Conservation (phyloP, 2,329 filamentous ascomycete genomes). For the Aspergillus floridensis region DNA sequence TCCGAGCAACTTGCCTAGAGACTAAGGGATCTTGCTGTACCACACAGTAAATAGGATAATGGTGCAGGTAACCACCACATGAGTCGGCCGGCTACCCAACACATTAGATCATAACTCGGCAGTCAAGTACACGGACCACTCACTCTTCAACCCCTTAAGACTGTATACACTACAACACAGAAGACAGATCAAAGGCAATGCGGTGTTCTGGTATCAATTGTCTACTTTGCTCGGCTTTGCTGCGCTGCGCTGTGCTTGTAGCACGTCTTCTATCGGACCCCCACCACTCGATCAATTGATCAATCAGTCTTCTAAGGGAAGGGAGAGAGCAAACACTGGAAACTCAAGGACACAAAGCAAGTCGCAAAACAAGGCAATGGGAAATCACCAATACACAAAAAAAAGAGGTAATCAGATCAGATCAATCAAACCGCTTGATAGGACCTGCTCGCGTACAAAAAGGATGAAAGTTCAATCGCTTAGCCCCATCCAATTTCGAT, state of each 20-base stretch:
- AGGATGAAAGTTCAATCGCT: background rate
- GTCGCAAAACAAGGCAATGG: background rate
- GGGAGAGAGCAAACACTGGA: background rate
- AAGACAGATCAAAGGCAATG: background rate
- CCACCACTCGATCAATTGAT: background rate
- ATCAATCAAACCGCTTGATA: slow-evolving; percentile 3
- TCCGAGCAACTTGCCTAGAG: no score
- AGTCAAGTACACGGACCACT: no score
- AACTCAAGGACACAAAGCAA: slow-evolving; percentile 6
- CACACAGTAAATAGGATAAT: no score
- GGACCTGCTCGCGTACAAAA: slow-evolving; percentile 4
- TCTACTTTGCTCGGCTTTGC: slow-evolving; percentile 13
- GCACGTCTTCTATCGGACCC: slow-evolving; percentile 19
- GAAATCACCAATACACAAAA: background rate
- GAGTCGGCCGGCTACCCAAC: no score
- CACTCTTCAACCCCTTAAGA: no score
- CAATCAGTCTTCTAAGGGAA: slow-evolving; percentile 17
- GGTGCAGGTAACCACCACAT: no score
- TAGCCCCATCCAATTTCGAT: background rate
- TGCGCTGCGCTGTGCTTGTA: background rate
- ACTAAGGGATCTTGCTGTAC: no score
- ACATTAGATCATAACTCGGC: no score
- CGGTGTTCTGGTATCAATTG: slow-evolving; percentile 22
- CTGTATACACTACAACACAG: background rate
- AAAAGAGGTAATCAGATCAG: background rate